Base-by-base conservation (phyloP, 345 rosid species). In the Hibiscus mutabilis region DNA sequence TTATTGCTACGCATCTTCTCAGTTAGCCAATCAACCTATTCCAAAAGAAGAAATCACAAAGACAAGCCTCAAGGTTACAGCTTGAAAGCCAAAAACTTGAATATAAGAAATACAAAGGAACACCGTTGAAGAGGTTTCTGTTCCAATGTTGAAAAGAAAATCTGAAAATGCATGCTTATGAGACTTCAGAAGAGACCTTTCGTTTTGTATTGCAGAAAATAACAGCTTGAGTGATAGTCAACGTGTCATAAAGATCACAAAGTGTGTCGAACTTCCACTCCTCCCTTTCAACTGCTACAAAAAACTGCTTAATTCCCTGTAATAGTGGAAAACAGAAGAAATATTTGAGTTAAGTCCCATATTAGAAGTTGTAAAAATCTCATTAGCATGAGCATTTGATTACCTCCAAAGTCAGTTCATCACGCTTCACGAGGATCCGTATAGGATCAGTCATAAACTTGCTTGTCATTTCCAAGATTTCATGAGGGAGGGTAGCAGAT, bases 231-330 rank as follows among this genome's bases (percentile, higher is more conserved):
- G 97, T 92, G 68, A 95, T 90, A 29, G 93, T 92, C 27, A 95
- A 91, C 49, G 99, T 95, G 71, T 95, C 97, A 80, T 95, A 92
- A 71, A 90, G 97, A 81, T 95, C 99, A 73, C 93, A 87, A 15
- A 95, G 82, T 3, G 99, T 95, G 78, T 95, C 99, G 81, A 95
- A 95, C 78, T 95, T 95, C 99, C 99, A 95, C 47, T 95, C 97
- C 78, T 95, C 99, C 60, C 84, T 85, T 87, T 95, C 99, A 76
- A 95, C 99, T 1, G 93, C 92, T 62, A 95, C 96, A 49, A 91
- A 92, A 77, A 92, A 95, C 75, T 95, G 97, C 80, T 90, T 95
- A 81, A 92, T 92, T 27, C 99, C 97, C 99, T 92, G 83, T 63
- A 70, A 73, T 51, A 16, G 52, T 27, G 15, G 77, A 66, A 42